phyloP scores from a whole-genome alignment of 257 asterid genomes.

The Fraxinus americana region DNA sequence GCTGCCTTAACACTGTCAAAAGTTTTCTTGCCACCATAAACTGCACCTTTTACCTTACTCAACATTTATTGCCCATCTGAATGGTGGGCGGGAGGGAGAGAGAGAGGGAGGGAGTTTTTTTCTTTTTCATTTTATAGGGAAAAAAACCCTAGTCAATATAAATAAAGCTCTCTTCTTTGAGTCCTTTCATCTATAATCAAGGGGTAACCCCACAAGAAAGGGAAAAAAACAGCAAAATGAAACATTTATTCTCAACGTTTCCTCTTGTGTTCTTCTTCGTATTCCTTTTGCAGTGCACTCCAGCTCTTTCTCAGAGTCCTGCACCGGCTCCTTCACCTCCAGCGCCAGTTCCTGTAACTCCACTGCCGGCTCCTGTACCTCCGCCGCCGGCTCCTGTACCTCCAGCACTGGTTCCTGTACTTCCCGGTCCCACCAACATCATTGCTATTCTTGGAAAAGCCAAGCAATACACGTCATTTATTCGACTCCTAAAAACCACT shows the following conservation, averaged over 20 bases:
- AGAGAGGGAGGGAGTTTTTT: not conserved
- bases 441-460: slow-evolving; percentile 61
- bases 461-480: slow-evolving; percentile 45
- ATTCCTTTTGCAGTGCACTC: not conserved
- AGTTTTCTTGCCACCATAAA: slow-evolving; percentile 36
- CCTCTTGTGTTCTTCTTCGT: not conserved
- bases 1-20: slow-evolving; percentile 38
- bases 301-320: not conserved
- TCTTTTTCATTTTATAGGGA: not conserved
- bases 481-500: slow-evolving; percentile 54
- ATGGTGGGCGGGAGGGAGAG: not conserved
- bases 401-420: slow-evolving; percentile 41
- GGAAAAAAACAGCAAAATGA: not conserved
- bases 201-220: not conserved
- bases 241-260: not conserved
- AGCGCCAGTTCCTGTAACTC: not conserved
- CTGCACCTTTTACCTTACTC: slow-evolving; percentile 25
- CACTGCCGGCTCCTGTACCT: slow-evolving; percentile 42
- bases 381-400: slow-evolving; percentile 41
- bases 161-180: slow-evolving; percentile 11
- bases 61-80: not conserved
- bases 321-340: not conserved
- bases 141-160: slow-evolving; percentile 15
- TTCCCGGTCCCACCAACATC: slow-evolving; percentile 43
- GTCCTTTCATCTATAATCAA: not conserved